Conservation (phyloP, 139 green algal genomes). For the Coelastrella sp. region DNA sequence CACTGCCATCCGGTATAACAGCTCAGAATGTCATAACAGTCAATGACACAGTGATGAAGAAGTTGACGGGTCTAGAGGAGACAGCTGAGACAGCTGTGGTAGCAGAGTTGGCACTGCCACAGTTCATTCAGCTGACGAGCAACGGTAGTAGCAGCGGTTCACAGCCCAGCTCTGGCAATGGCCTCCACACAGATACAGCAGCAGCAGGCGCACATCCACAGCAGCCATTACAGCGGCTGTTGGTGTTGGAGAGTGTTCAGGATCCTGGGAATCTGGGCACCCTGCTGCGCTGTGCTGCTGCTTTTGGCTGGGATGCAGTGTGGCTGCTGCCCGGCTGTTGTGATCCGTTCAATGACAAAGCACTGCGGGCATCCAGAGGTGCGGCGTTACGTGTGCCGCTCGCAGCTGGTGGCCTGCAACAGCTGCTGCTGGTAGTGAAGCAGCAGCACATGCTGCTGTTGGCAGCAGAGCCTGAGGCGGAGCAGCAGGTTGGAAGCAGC, state of each 20-base stretch:
- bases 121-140: constrained; percentile 2
- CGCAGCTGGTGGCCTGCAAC: neutral
- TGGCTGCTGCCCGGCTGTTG: constrained; percentile 85
- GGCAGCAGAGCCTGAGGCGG: constrained; percentile 58
- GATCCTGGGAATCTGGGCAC: constrained; percentile 80
- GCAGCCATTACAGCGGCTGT: constrained; percentile 56
- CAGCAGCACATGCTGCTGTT: constrained; percentile 56
- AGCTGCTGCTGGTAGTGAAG: constrained; percentile 48
- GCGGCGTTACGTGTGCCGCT: constrained; percentile 54
- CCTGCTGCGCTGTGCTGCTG: constrained; percentile 78
- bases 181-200: neutral
- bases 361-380: constrained; percentile 54
- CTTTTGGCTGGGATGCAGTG: constrained; percentile 81
- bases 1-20: neutral
- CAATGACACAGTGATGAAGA: constrained; percentile 64
- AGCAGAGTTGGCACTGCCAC: constrained; percentile 58
- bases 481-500: neutral
- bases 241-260: constrained; percentile 82
- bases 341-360: constrained; percentile 82
- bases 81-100: constrained; percentile 24
- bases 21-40: constrained; percentile 49
- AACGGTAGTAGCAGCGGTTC: constrained; percentile 1
- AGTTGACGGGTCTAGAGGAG: constrained; percentile 66
- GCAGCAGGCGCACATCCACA: neutral
- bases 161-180: neutral